Conservation (phyloP, 1,284 basidiomycete species). For the Fomes fomentarius region DNA sequence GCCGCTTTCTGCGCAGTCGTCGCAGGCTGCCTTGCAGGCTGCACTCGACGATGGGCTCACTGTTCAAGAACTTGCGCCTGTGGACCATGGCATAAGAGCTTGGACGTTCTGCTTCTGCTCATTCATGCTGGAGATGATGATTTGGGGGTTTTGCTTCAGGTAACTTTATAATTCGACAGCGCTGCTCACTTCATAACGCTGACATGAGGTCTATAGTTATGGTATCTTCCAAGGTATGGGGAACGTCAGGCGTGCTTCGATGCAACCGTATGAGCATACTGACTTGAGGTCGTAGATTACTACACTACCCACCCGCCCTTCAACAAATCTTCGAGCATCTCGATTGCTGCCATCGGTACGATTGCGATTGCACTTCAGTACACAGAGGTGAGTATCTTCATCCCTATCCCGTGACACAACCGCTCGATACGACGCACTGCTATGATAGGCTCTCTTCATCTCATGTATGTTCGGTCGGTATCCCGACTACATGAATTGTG, state of each 20-base stretch:
- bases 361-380: constrained; percentile 29
- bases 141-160: constrained; percentile 38
- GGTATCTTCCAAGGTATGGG: constrained; percentile 27
- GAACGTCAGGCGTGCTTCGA: background rate
- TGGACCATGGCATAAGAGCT: constrained; percentile 18
- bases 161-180: too few species aligned
- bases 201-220: constrained; percentile 12
- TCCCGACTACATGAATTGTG: constrained; percentile 27
- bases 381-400: constrained; percentile 14
- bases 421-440: background rate
- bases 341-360: constrained; percentile 27
- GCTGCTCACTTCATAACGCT: too few species aligned
- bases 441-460: constrained; percentile 24
- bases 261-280: background rate
- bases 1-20: constrained; percentile 13
- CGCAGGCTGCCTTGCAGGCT: constrained; percentile 7
- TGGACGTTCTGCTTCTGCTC: constrained; percentile 22
- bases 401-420: background rate
- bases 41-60: constrained; percentile 13
- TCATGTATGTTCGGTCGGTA: constrained; percentile 30
- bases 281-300: constrained; percentile 18
- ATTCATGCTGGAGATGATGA: constrained; percentile 37
- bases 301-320: constrained; percentile 28
- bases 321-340: constrained; percentile 20
- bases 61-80: constrained; percentile 21